Evolutionary conservation across 192 early-diverging fungal genomes (phyloP), one percentile per base, ranked within the genome.

Genomic region (Dissophora ornata): DNA sequence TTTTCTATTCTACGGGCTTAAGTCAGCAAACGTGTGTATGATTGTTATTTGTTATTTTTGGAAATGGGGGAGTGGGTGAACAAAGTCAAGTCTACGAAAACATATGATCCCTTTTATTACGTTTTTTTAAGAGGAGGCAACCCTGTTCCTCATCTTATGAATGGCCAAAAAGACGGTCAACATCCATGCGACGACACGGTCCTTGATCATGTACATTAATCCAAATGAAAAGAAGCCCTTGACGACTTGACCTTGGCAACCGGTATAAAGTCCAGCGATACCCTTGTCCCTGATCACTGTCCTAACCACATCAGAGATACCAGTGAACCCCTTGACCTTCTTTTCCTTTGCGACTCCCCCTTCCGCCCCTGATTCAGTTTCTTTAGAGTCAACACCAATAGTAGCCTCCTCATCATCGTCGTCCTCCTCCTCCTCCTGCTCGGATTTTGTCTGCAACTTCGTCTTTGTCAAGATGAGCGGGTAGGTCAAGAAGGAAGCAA

Each of bases 181-280:
- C 59, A 85, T 68, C 68, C 78, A 82, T 15, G 73, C 70, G 22
- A 79, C 81, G n/a, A 85, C 84, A 25, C 79, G 75, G 41, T 85
- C 84, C 64, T 85, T 85, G 62, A 85, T 85, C 84, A 85, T 83
- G 64, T 80, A 85, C 79, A 85, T 81, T 41, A 85, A 53, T 16
- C 84, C 84, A 36, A 80, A 79, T 13, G 82, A 83, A 45, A 85
- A 85, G 71, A 85, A 85, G 2, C 84, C 84, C 57, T 85, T 85
- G 73, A 77, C 79, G 67, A 85, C 82, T 49, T 85, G 84, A 9
- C 81, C 81, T 40, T 77, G 70, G 55, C 79, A 80, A 10, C 81
- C 81, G 9, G 60, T 54, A 54, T 69, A 83, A 8, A 58, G 34
- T 28, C 61, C 73, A 4, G 30, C 29, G 19, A 80, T 67, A 22